Evolutionary conservation across 345 rosid genomes (phyloP), one percentile per base, ranked within the genome.

Genomic region (Rhodamnia rubescens): DNA sequence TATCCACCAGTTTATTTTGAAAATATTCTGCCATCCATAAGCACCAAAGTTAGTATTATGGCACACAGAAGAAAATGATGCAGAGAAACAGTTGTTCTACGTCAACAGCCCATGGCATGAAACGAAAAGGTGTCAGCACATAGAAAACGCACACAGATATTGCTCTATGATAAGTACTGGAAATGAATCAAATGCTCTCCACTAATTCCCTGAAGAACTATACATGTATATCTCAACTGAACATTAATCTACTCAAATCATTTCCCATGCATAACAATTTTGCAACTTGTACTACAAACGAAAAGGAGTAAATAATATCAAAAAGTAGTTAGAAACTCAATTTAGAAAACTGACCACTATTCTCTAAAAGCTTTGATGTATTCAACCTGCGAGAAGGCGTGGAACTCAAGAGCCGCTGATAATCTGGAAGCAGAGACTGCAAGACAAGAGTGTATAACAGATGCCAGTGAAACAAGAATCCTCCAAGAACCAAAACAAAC

Each of bases 341-440:
- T 26, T 36, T 69, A 82, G 11, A 53, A 82, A 84, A 83, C 94
- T 90, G 85, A 97, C 99, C 98, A 85, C 99, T 92, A 86, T 97
- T 95, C 90, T 97, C 99, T 81, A 97, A 86, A 86, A 97, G 98
- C 90, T 97, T 97, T 80, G 98, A 89, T 83, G 98, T 91, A 89
- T 97, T 97, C 95, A 97, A 89, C 91, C 99, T 97, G 90, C 99
- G 99, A 86, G 98, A 92, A 86, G 99, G 98, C 94, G 88, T 91
- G 90, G 99, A 97, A 91, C 98, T 97, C 90, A 97, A 91, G 64
- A 97, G 96, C 86, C 99, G 96, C 92, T 97, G 99, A 91, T 97
- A 97, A 96, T 97, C 99, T 90, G 98, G 98, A 94, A 97, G 99
- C 92, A 97, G 93, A 89, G 98, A 94, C 99, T 97, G 98, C 81